Percentiles rank a stretch among this genome's conserved stretches.
These are phyloP conservation scores for Sequoia sempervirens DNA, from an alignment of 75 land plant species.

Conservation along the genomic window DNA sequence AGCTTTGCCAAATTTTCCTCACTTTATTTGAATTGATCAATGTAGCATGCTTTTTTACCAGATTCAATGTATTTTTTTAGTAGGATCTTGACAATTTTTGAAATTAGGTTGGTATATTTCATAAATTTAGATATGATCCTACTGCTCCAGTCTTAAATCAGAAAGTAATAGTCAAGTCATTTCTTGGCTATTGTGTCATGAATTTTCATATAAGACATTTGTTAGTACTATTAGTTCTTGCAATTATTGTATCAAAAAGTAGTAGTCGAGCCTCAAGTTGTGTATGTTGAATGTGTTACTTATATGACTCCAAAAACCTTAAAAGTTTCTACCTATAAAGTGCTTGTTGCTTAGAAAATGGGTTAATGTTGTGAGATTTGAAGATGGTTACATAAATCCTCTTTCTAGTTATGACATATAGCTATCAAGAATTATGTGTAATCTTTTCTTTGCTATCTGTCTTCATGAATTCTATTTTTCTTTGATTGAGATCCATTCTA, in stretches of 20 bases:
- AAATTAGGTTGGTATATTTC: not conserved
- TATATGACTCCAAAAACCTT: not conserved
- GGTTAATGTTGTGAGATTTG: not conserved
- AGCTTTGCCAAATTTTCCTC: not conserved
- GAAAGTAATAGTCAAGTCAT: not conserved
- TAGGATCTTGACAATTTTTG: not conserved
- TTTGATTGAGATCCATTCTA: not conserved
- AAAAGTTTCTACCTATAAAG: not conserved
- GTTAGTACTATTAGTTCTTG: not conserved
- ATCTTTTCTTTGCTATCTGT: not conserved
- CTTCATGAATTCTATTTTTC: not conserved
- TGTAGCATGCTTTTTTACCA: not conserved
- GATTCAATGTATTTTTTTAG: not conserved
- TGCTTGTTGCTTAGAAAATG: not conserved
- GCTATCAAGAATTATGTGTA: not conserved
- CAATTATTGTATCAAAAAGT: not conserved
- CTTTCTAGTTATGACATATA: not conserved
- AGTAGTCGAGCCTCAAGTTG: not conserved
- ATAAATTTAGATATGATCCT: not conserved
- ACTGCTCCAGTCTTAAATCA: not conserved
- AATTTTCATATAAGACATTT: not conserved
- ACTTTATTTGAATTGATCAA: not conserved
- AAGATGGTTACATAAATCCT: not conserved
- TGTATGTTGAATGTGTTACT: not conserved
- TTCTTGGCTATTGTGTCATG: not conserved